Evolutionary conservation across 2,329 filamentous ascomycete species (phyloP), one percentile per base, ranked within the genome.

Genomic region (Aspergillus sclerotialis): DNA sequence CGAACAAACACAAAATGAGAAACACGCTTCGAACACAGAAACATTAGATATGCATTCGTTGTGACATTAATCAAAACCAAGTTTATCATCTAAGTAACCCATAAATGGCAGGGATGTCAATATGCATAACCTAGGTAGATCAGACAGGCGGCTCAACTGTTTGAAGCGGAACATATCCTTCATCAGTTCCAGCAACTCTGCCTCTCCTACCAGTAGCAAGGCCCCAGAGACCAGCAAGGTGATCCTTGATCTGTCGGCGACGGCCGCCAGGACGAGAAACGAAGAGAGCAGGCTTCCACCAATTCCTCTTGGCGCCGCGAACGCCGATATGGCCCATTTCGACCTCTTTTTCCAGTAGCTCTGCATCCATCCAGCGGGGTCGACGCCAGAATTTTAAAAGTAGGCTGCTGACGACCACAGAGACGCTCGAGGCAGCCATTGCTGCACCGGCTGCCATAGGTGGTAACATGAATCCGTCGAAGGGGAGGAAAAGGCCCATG

Each of bases 371-470:
- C 88, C 88, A 96, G 18, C 65, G 64, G 0, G 92, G 92, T 11
- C 89, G 71, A 43, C 70, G 76, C 89, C 90, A 96, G 57, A 86
- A 80, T 58, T 87, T 93, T 41, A 98, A 70, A 25, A 94, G 71
- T 36, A 98, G 66, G 48, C 81, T 87, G 58, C 82, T 89, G 4
- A 81, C 70, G 1, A 96, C 90, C 4, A 98, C 92, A 39, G 83
- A 92, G 30, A 98, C 87, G 46, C 83, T 90, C 38, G 84, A 92
- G 45, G 75, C 78, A 2, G 89, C 90, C 89, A 98, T 96, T 32
- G 92, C 92, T 3, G 85, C 87, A 13, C 88, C 89, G 1, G 92
- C 92, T 32, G 89, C 88, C 81, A 96, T 90, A 15, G 92, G 89
- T 48, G 94, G 92, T 45, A 96, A 70, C 54, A 68, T 66, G 51